These are phyloP conservation scores for Ascocoryne sarcoides DNA, from an alignment of 2,329 filamentous ascomycete genomes.

Conservation along the genomic window DNA sequence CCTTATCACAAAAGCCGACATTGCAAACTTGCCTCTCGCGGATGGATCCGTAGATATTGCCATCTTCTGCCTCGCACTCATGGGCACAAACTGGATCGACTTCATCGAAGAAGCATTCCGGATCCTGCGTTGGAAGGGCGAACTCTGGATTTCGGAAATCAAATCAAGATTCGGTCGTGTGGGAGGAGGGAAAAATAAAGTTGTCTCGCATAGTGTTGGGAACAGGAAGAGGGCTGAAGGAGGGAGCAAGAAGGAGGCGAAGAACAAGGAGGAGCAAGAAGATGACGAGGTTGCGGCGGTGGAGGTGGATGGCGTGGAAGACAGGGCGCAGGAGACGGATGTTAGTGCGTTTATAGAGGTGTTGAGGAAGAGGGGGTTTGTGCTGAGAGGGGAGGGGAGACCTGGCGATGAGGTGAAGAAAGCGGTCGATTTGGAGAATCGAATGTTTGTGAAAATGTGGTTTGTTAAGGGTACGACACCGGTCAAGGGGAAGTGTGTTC, in stretches of 20 bases:
- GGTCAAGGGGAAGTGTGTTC: conserved; percentile 64
- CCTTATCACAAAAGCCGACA: conserved; percentile 81
- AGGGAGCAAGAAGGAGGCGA: conserved; percentile 35
- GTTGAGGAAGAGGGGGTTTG: conserved; percentile 70
- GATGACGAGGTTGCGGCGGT: conserved; percentile 53
- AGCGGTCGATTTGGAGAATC: conserved; percentile 77
- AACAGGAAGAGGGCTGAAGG: conserved; percentile 41
- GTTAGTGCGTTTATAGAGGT: conserved; percentile 81
- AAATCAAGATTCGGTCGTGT: conserved; percentile 78
- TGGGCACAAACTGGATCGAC: conserved; percentile 97
- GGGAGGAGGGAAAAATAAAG: conserved; percentile 34
- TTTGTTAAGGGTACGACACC: conserved; percentile 80
- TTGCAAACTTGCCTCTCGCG: conserved; percentile 68
- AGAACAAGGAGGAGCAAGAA: conserved; percentile 36
- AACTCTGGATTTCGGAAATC: conserved; percentile 96
- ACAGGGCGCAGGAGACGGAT: conserved; percentile 66
- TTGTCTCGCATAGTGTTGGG: conserved; percentile 65
- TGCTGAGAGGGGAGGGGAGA: conserved; percentile 56
- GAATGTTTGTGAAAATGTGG: conserved; percentile 97
- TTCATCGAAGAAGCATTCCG: conserved; percentile 96
- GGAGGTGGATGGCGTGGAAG: conserved; percentile 59
- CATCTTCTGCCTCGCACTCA: conserved; percentile 91
- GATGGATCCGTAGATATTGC: conserved; percentile 75
- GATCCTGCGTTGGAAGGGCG: conserved; percentile 83
- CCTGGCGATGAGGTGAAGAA: conserved; percentile 40